Evolutionary conservation across 2,329 filamentous ascomycete species (phyloP), one percentile per base, ranked within the genome.

Genomic region (Diplodia seriata): DNA sequence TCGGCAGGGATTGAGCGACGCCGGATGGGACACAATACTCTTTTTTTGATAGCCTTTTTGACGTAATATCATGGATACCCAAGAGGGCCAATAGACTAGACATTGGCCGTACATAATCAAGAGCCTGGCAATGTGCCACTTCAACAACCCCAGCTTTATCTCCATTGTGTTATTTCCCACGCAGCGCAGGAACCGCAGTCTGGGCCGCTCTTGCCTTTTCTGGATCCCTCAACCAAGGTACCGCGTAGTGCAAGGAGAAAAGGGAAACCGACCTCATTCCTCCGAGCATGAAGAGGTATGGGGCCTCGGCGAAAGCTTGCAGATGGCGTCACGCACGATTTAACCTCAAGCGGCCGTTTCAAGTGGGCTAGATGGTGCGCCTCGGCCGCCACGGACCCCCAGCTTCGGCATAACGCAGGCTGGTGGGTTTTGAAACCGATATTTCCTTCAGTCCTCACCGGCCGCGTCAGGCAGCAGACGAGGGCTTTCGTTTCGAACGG

Each of bases 351-450:
- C 43, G 43, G 43, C 43, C n/a, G 43, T 47, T 47, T 47, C 43
- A 26, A 26, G 26, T 26, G 23, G 23, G 23, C 26, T 26, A 26
- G 26, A 26, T 26, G 26, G 26, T 26, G 26, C 26, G 26, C 26
- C 26, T 26, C 26, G 26, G 26, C 26, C 26, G 26, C 26, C 26
- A 26, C 26, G 26, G 26, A 26, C 26, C 26, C 26, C 26, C 26
- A 26, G 40, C 40, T 43, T 47, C 43, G 43, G 43, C 43, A 47
- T 47, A 47, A 47, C 43, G n/a, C 43, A 47, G 40, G 40, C 40
- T n/a, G 40, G 1, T 18, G 40, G 40, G 31, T 18, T 43, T 43
- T 47, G 43, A 47, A 47, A 47, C 43, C 7, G 43, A n/a, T 9
- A 47, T 47, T 47, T 14, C 43, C 7, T 20, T 9, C 20, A 47